Conservation (phyloP, 75 land plant species). For the Pinus taeda region DNA sequence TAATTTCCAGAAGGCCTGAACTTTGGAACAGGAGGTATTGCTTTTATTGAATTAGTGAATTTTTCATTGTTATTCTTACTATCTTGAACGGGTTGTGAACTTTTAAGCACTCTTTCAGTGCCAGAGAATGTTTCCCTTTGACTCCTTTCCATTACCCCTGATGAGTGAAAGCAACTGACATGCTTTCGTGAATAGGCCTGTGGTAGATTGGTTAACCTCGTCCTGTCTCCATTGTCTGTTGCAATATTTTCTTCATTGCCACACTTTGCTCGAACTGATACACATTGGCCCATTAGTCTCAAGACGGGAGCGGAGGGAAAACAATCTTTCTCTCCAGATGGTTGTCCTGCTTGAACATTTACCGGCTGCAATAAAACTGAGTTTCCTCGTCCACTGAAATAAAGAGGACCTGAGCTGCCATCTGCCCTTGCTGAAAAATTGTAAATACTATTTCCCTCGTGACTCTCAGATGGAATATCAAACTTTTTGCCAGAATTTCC, state of each 20-base stretch:
- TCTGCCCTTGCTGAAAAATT: background rate
- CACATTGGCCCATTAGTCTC: constrained; percentile 7
- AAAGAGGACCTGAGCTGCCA: background rate
- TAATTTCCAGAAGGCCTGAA: background rate
- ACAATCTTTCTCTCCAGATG: background rate
- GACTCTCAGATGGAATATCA: constrained; percentile 1
- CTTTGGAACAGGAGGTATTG: constrained; percentile 11
- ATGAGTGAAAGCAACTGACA: background rate
- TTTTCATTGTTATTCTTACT: background rate
- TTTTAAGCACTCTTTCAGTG: background rate
- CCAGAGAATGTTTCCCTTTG: background rate
- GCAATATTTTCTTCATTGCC: background rate
- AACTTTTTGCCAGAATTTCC: background rate
- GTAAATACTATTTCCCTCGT: background rate
- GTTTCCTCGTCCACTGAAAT: constrained; percentile 5
- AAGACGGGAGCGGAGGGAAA: background rate
- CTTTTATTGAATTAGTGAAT: background rate
- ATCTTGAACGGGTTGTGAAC: background rate
- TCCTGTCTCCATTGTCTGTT: background rate
- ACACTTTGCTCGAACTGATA: constrained; percentile 7
- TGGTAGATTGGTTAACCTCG: background rate
- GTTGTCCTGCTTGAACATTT: constrained; percentile 3
- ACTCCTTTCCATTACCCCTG: background rate
- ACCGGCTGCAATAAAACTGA: constrained; percentile 10
- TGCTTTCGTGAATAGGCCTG: constrained; percentile 10